Base-by-base conservation (phyloP, 306 rosid species). In the Sicyos edulis region DNA sequence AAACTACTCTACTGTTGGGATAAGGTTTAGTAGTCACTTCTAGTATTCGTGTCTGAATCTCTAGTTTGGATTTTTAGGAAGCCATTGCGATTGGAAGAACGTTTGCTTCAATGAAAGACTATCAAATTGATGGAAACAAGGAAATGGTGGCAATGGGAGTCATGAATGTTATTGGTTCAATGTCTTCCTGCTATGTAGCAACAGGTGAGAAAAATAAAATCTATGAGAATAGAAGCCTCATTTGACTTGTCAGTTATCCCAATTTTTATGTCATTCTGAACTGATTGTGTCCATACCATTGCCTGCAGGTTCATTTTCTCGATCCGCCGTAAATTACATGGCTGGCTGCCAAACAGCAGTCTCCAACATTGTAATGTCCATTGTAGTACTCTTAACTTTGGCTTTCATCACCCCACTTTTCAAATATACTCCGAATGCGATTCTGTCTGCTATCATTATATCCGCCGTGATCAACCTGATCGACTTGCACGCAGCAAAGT, bases 51-150 rank as follows among this genome's bases (percentile, higher is more conserved):
- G n/a, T 52, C 50, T 54, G 26, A 54, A 72, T 83, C 63, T 37
- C 7, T 68, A 13, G 6, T 68, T 68, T 21, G 51, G 47, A 17
- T 44, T 34, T 54, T 73, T 82, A 93, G 98, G 98, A 93, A 85
- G 99, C 99, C 24, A 32, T 82, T 70, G 97, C 97, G 47, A 93
- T 93, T 76, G 99, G 99, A 82, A 90, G 98, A 88, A 93, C 98
- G 71, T 90, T 90, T 73, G 98, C 98, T 74, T 49, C 95, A 57
- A 86, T 90, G 96, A 93, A 93, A 80, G 98, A 90, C 82, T 93
- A 93, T 78, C 93, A 88, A 83, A 57, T 93, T 5, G 97, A 93
- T 65, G 98, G 98, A 71, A 93, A 93, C 95, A 93, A 83, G 81
- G 97, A 93, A 91, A 93, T 93, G 99, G 85, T 93, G 49, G 99